These are phyloP conservation scores for Macaranga tanarius DNA, from an alignment of 441 rosid species.

Conservation along the genomic window DNA sequence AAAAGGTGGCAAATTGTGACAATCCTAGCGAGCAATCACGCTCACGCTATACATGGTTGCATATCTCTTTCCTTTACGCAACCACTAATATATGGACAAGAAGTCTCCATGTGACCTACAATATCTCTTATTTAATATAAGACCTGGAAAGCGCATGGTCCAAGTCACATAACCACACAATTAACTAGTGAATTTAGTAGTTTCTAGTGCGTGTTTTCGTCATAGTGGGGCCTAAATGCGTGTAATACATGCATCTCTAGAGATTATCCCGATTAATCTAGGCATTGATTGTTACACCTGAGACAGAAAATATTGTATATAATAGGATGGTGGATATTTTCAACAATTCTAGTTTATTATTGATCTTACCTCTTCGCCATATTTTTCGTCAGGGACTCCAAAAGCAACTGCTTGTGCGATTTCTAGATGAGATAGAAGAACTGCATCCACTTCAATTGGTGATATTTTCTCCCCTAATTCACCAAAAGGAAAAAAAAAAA, in stretches of 20 bases:
- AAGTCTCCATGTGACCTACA: neutral
- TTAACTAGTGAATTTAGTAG: neutral
- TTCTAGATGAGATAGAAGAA: constrained; percentile 71
- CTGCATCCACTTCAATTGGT: constrained; percentile 90
- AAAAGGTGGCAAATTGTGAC: neutral
- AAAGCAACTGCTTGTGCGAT: constrained; percentile 78
- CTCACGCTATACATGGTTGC: neutral
- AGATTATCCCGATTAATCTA: too few species aligned
- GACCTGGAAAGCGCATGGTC: neutral
- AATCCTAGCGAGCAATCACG: neutral
- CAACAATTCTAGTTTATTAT: neutral
- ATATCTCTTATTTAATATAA: neutral
- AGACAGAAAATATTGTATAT: too few species aligned
- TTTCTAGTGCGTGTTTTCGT: neutral
- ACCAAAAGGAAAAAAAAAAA: neutral
- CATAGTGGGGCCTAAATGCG: constrained; percentile 6
- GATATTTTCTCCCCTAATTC: constrained; percentile 85
- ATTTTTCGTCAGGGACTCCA: constrained; percentile 87
- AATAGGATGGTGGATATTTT: neutral
- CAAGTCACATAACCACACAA: neutral
- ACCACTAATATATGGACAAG: neutral
- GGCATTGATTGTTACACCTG: too few species aligned
- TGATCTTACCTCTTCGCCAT: constrained; percentile 85
- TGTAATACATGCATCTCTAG: too few species aligned
- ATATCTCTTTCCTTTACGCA: neutral